Conservation (phyloP, 2,329 filamentous ascomycete genomes). For the Pseudogymnoascus verrucosus region DNA sequence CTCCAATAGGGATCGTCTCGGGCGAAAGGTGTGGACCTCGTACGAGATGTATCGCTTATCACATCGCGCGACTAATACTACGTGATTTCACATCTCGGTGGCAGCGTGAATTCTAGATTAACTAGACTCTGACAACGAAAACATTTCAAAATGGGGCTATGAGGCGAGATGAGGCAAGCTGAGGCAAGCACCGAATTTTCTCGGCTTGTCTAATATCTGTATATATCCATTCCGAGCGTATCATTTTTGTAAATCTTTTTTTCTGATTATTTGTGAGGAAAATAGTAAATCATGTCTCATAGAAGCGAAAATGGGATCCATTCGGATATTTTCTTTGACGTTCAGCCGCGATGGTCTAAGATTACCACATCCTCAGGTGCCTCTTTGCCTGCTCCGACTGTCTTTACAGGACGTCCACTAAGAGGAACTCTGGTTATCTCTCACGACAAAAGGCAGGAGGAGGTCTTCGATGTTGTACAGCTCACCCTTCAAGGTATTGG, state of each 20-base stretch:
- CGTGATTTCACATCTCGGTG: not conserved
- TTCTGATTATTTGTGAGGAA: not conserved
- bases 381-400: not conserved
- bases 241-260: not conserved
- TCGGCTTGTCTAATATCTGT: not conserved
- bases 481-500: not conserved
- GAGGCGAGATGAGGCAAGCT: not conserved
- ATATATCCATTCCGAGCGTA: not conserved
- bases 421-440: slow-evolving; percentile 1
- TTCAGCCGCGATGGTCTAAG: not conserved
- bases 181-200: not conserved
- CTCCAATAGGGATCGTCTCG: not conserved
- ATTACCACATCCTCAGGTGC: not conserved
- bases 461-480: not conserved
- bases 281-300: not conserved
- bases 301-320: not conserved
- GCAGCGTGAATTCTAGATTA: not conserved
- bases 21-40: not conserved
- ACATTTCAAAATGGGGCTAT: not conserved
- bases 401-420: slow-evolving; percentile 1
- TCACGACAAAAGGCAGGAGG: not conserved
- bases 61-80: not conserved
- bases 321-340: not conserved
- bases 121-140: not conserved
- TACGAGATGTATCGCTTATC: not conserved